Conservation (phyloP, 2,329 filamentous ascomycete species). For the Fusarium metavorans region DNA sequence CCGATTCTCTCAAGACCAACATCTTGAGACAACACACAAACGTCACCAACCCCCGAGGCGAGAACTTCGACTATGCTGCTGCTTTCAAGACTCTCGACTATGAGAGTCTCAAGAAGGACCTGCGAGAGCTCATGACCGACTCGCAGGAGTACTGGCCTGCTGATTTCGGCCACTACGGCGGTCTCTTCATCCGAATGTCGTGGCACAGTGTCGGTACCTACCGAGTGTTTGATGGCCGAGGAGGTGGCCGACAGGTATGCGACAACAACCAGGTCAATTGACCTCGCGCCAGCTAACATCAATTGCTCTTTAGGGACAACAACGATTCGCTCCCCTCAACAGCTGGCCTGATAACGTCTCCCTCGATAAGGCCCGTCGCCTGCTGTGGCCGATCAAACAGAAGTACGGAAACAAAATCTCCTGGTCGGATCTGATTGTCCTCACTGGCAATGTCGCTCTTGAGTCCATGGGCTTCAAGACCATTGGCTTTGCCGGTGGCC, state of each 20-base stretch:
- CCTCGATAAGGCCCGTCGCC: slow-evolving; percentile 83
- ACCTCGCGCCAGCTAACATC: background rate
- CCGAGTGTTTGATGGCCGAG: slow-evolving; percentile 79
- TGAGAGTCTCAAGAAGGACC: slow-evolving; percentile 78
- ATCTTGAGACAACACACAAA: slow-evolving; percentile 29
- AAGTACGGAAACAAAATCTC: slow-evolving; percentile 88
- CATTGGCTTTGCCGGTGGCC: slow-evolving; percentile 79
- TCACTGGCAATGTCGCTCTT: slow-evolving; percentile 80
- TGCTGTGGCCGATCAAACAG: slow-evolving; percentile 84
- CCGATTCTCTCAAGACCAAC: slow-evolving; percentile 35
- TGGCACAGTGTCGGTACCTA: slow-evolving; percentile 87
- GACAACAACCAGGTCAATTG: background rate
- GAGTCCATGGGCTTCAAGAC: slow-evolving; percentile 82
- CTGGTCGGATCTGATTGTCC: slow-evolving; percentile 79
- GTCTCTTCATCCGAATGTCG: slow-evolving; percentile 83
- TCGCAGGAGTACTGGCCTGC: slow-evolving; percentile 87
- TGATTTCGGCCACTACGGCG: slow-evolving; percentile 85
- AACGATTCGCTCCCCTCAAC: slow-evolving; percentile 86
- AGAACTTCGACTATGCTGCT: slow-evolving; percentile 28
- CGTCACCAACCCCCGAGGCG: slow-evolving; percentile 32
- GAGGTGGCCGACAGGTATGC: slow-evolving; percentile 72
- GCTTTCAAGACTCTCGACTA: slow-evolving; percentile 33
- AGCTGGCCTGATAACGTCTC: slow-evolving; percentile 83
- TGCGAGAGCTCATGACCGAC: slow-evolving; percentile 78
- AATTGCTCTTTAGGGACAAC: slow-evolving; percentile 66